Base-by-base conservation (phyloP, 2,329 filamentous ascomycete genomes). In the Exophiala bonariae region DNA sequence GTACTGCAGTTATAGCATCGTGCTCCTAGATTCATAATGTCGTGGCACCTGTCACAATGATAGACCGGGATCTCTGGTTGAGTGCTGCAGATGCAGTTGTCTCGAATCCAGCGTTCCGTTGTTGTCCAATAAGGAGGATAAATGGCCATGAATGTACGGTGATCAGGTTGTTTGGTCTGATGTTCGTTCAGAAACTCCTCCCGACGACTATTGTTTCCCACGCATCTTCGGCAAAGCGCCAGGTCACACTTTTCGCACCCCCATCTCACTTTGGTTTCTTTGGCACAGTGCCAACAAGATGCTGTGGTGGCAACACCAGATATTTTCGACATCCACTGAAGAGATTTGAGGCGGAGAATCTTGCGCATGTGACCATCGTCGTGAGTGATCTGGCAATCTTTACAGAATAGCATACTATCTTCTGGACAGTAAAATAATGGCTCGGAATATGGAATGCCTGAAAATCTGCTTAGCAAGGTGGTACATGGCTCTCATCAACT, bases 161-260 rank as follows among this genome's bases (percentile, higher is more conserved):
- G 40, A 7, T 42, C 40, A 19, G 40, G 40, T 28, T 34, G 10
- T 20, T 42, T 19, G 9, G 26, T 3, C 16, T 16, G 14, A 17
- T 42, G 40, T 13, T 28, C 40, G 11, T 42, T 42, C n/a, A 42
- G 17, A 20, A 42, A 42, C 9, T n/a, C 19, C n/a, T 42, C 40
- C 33, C 40, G 26, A n/a, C 40, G 26, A 20, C 33, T 30, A 5
- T 16, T 14, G 18, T 42, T 33, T 16, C 40, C 40, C 11, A 30
- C 40, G 18, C 40, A 42, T 11, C 40, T 28, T 42, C 30, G 26
- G 18, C 40, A 42, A 4, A 42, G 40, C 3, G 40, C 23, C 14
- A 17, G 8, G 9, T 42, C 26, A 30, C 40, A 42, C 20, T 34
- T 42, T n/a, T 42, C 40, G 14, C 40, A 42, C 28, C 33, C 26